Base-by-base conservation (phyloP, 106 monocot genomes). In the Phalaenopsis aphrodite region DNA sequence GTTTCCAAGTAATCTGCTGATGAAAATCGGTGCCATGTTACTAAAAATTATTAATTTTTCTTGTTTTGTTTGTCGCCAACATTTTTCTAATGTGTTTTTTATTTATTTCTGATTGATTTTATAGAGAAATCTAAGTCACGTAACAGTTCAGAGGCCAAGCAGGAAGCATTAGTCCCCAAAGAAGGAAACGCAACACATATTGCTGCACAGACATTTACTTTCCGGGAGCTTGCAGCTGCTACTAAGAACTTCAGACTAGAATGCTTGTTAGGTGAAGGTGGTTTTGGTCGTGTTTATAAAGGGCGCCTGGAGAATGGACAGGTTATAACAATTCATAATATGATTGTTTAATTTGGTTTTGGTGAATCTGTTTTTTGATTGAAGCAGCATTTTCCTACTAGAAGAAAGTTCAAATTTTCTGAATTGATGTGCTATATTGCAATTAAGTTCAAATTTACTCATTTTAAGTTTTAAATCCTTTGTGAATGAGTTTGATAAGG, bases 261-360 rank as follows among this genome's bases (percentile, higher is more conserved):
- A 48, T 87, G 85, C 48, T 83, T 90, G 55, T 67, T 90, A 81
- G 90, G 90, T n/a, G 90, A 87, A 83, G 90, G 90, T 18, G 90
- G 90, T 67, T 90, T 90, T 77, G 90, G 90, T 56, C 90, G 83
- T 73, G 90, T 90, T 10, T 89, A 89, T 68, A 89, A 84, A 84
- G 89, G 89, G 43, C 80, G 75, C 8, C 78, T 89, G 84, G 87
- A 87, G 76, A 81, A 42, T 43, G 90, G 87, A 23, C 90, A 90
- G 90, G 90, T 90, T 56, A 76, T 77, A 71, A 55, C 24, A 72
- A 72, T 24, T 72, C 5, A n/a, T 52, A 52, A 2, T 52, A 10
- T 52, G 14, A 52, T 12, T 52, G 52, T 5, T 5, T 5, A n/a
- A 24, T 3, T 65, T 65, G 24, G n/a, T 65, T 61, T 24, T 24